These are phyloP conservation scores for Cicer chorassanicum DNA, from an alignment of 306 rosid species.

Conservation along the genomic window DNA sequence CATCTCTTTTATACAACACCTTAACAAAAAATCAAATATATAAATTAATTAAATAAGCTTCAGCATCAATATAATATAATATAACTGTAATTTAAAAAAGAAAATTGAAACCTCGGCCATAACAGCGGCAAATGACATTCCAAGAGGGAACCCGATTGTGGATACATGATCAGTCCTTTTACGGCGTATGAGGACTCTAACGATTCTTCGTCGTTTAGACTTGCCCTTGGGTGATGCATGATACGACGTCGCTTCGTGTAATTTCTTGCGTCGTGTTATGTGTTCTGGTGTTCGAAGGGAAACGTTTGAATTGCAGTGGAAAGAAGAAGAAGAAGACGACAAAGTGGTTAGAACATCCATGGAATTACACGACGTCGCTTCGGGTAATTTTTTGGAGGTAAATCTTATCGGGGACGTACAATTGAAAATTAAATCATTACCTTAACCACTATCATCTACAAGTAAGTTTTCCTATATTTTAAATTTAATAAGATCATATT, in stretches of 20 bases:
- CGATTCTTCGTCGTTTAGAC: slow-evolving; percentile 64
- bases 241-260: slow-evolving; percentile 48
- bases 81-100: neutral
- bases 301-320: no score
- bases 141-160: slow-evolving; percentile 70
- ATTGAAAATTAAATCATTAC: no score
- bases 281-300: neutral
- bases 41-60: slow-evolving; percentile 6
- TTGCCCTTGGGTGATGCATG: slow-evolving; percentile 41
- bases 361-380: no score
- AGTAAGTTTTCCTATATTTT: no score
- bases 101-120: slow-evolving; percentile 61
- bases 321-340: no score
- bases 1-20: slow-evolving; percentile 68
- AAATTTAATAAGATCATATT: no score
- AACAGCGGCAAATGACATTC: slow-evolving; percentile 86
- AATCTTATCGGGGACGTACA: no score
- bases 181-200: slow-evolving; percentile 54
- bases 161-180: slow-evolving; percentile 45
- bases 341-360: no score
- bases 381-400: no score
- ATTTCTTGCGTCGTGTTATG: neutral
- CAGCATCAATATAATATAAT: neutral
- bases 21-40: slow-evolving; percentile 33
- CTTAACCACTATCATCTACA: no score